Evolutionary conservation across 805 yeast species (phyloP).

Genomic region (Kodamaea sagamina): DNA sequence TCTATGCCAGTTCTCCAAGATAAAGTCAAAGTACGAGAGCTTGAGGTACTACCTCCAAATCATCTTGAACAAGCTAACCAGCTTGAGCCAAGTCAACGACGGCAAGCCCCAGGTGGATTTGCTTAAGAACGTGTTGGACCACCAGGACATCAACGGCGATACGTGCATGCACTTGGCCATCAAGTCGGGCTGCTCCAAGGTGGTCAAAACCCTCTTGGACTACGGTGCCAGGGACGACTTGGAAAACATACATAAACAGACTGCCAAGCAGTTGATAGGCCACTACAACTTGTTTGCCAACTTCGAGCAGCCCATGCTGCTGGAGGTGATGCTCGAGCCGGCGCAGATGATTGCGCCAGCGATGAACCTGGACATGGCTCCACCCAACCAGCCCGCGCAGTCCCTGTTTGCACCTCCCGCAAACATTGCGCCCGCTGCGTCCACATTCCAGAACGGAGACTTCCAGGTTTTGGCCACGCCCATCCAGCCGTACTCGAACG

Average conservation of each 20-base stretch:
- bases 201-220: slow-evolving; percentile 78
- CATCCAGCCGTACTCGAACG: slow-evolving; percentile 25
- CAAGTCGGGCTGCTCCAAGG: slow-evolving; percentile 62
- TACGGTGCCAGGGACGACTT: slow-evolving; percentile 75
- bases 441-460: slow-evolving; percentile 7
- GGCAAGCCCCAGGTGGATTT: slow-evolving; percentile 50
- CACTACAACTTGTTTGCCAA: slow-evolving; percentile 36
- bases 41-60: slow-evolving; percentile 82
- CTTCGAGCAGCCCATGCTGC: slow-evolving; percentile 9
- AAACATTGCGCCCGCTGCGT: not conserved
- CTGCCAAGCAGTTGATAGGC: slow-evolving; percentile 44
- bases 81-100: slow-evolving; percentile 39
- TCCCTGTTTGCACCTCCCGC: not conserved
- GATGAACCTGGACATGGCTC: not conserved
- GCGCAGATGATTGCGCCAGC: slow-evolving; percentile 11
- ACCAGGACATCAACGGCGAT: slow-evolving; percentile 80
- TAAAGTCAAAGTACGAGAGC: slow-evolving; percentile 70
- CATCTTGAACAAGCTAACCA: slow-evolving; percentile 70
- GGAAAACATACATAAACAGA: slow-evolving; percentile 44
- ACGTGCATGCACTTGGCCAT: slow-evolving; percentile 83
- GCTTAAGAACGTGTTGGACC: slow-evolving; percentile 64
- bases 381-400: slow-evolving; percentile 4
- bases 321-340: slow-evolving; percentile 7
- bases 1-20: slow-evolving; percentile 68
- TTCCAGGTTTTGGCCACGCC: slow-evolving; percentile 29